Percentiles rank a stretch among this genome's conserved stretches.
Evolutionary conservation across 1,284 basidiomycete genomes (phyloP).

Genomic region (Fomitopsis palustris): DNA sequence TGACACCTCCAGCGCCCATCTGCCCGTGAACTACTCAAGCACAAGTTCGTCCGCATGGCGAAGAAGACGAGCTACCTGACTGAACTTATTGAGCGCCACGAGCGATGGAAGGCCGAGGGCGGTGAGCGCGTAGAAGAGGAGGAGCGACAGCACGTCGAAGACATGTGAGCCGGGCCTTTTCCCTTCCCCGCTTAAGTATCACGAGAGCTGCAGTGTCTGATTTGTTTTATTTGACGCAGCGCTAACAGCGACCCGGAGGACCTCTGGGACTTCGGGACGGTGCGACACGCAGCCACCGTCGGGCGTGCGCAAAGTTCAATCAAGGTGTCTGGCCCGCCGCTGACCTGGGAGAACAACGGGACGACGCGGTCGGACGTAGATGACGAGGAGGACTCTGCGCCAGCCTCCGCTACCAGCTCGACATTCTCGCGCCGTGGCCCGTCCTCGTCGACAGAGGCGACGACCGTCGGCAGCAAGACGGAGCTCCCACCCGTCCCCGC

Average conservation of each 20-base stretch:
- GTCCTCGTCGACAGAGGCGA: constrained; percentile 25
- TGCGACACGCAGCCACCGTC: constrained; percentile 69
- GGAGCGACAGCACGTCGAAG: constrained; percentile 54
- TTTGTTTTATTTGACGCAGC: constrained; percentile 33
- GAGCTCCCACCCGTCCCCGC: constrained; percentile 60
- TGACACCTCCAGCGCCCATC: constrained; percentile 68
- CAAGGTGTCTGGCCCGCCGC: constrained; percentile 58
- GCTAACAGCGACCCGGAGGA: constrained; percentile 71
- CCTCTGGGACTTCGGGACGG: constrained; percentile 93
- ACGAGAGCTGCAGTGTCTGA: background rate
- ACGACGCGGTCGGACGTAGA: constrained; percentile 36
- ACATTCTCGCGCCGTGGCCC: constrained; percentile 28
- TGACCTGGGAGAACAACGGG: constrained; percentile 76
- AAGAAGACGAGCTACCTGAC: constrained; percentile 94
- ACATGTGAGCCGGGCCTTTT: constrained; percentile 43
- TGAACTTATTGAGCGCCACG: constrained; percentile 92
- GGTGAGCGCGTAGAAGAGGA: constrained; percentile 75
- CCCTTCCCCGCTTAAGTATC: background rate
- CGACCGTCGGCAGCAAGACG: constrained; percentile 48
- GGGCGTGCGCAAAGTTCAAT: constrained; percentile 57
- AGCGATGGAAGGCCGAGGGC: constrained; percentile 93
- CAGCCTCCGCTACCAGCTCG: constrained; percentile 28
- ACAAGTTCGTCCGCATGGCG: constrained; percentile 93
- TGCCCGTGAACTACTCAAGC: constrained; percentile 92
- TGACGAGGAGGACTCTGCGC: constrained; percentile 12